Conservation (phyloP, 148 eudicot species). For the Fagopyrum esculentum region DNA sequence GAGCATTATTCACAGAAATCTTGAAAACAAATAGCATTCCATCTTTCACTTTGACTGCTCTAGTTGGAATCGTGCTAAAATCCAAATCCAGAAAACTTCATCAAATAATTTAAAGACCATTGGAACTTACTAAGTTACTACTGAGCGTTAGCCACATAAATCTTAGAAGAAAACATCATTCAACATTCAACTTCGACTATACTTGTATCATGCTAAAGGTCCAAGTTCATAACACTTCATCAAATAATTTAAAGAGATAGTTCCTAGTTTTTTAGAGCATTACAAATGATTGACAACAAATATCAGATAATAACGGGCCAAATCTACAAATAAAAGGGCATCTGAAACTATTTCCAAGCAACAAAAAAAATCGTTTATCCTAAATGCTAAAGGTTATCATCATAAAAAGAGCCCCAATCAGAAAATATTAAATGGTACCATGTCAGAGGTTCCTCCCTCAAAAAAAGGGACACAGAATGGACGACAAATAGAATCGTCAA, state of each 20-base stretch:
- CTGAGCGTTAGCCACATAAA: too few relatives aligned
- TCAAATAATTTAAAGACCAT: too few relatives aligned
- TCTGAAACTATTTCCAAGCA: not conserved
- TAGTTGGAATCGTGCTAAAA: not conserved
- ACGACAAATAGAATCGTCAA: not conserved
- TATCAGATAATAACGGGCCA: not conserved
- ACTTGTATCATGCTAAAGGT: too few relatives aligned
- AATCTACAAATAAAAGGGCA: not conserved
- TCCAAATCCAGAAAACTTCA: not conserved
- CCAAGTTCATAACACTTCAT: too few relatives aligned
- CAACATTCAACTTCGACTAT: too few relatives aligned
- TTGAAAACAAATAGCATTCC: not conserved
- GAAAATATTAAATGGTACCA: not conserved
- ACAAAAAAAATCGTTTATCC: not conserved
- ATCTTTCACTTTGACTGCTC: not conserved
- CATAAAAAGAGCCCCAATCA: not conserved
- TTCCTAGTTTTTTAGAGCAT: too few relatives aligned
- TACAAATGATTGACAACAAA: not conserved
- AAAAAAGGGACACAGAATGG: not conserved
- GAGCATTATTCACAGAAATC: not conserved
- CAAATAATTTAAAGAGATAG: too few relatives aligned
- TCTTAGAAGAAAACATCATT: too few relatives aligned
- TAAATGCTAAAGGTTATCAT: not conserved
- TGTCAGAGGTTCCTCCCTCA: not conserved
- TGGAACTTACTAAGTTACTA: too few relatives aligned